Evolutionary conservation across 768 basidiomycete genomes (phyloP), one percentile per base, ranked within the genome.

Genomic region (Auricularia auricula-judae): DNA sequence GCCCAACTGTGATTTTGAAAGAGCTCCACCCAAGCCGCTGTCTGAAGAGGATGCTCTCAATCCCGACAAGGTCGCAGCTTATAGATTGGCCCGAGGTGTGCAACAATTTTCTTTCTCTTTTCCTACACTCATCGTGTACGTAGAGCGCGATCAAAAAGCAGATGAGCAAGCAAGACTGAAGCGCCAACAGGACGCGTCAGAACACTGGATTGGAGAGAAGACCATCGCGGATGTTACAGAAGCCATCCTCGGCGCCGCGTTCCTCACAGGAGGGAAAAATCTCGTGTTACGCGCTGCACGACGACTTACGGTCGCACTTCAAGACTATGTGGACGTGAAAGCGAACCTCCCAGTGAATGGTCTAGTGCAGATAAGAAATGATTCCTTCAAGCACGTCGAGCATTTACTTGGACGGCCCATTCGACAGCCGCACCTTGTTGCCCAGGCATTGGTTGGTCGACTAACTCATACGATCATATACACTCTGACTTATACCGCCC

Each of bases 141-240:
- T 18, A 51, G 75, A 69, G 72, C 70, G 62, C 71, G 73, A 65
- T 39, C 16, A 36, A 5, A 39, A 42, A 35, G 33, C 35, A 4
- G 43, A 39, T 35, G 43, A 34, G 35, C 16, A 11, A 35, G 69
- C 67, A 23, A 73, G 71, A 71, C 81, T 76, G 72, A 80, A 81
- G 69, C 77, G 67, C 70, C 74, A 68, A 71, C 72, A 71, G 54
- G 77, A 80, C 36, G 79, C 81, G 35, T 73, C 69, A 67, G 74
- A 70, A 61, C 83, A 84, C 61, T 84, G 82, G 81, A 72, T 92
- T 3, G 90, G 88, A 56, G 89, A 92, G 76, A 93, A 93, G 84
- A 91, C 88, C 67, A 67, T 92, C 35, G 91, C 92, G 61, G 92
- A 94, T 74, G 88, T 92, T 53, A 82, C 84, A 8, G 92, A 94